Evolutionary conservation across 1,139 yeast species (phyloP), one percentile per base, ranked within the genome.

Genomic region (Taiozyma onychis): DNA sequence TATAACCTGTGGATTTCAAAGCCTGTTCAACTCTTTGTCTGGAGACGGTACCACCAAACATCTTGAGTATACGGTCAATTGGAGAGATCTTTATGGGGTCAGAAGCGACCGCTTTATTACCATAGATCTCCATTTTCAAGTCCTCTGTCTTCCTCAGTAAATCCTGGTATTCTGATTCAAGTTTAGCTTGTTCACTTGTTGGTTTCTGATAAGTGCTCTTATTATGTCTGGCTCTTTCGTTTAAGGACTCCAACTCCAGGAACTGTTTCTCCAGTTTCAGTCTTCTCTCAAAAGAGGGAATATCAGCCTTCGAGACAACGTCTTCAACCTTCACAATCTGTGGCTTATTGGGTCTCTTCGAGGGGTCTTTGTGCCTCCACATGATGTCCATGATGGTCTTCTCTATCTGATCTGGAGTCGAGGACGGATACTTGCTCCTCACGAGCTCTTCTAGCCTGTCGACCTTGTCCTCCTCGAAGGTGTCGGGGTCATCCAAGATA

Each of bases 351-450:
- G 48, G 51, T 5, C 44, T 27, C 14, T 48, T 54, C 3, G 48
- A 30, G 0, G 65, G 66, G 27, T 65, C 70, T 43, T 70, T 66
- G 51, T 72, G 76, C 30, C 59, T 64, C 75, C 76, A 71, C 46
- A 73, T 54, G 16, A 72, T 66, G 45, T 71, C 75, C 54, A 73
- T 59, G 6, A 72, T 72, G 8, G 55, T 56, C 45, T 53, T 53
- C 46, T 62, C 58, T 54, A 60, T 51, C 57, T 73, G 52, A 52
- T 54, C 46, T 50, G 67, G 14, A 32, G 55, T 5, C 49, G 50
- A 21, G 39, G 47, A 45, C 24, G 54, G 52, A 39, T 55, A 58
- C 34, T 55, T 51, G 34, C 51, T 51, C 6, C 51, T 51, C 21
- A 71, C 72, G 4, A 68, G 54, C 14, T 60, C 64, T 50, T 72